A percentile compares a stretch with the other conserved stretches of the same genome.
Evolutionary conservation across 208 protist species (phyloP).

Genomic region (Trypanosoma boissoni): DNA sequence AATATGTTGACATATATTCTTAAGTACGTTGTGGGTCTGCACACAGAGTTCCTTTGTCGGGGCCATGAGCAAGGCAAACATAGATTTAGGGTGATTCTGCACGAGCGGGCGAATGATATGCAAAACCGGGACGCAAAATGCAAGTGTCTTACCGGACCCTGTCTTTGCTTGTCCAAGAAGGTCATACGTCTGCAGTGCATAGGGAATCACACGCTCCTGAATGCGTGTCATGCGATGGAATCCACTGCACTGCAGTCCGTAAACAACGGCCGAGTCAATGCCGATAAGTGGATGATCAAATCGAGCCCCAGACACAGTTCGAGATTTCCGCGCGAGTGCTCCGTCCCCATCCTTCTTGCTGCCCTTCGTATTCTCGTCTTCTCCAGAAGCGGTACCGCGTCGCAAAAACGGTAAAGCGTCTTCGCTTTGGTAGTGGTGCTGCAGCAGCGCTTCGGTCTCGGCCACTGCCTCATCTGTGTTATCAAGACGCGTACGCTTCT

Average conservation of each 20-base stretch:
- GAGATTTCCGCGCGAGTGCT: conserved; percentile 21
- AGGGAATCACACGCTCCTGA: conserved; percentile 93
- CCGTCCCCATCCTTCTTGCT: conserved; percentile 20
- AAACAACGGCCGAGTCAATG: conserved; percentile 48
- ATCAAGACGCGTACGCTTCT: conserved; percentile 18
- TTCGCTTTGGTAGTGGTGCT: conserved; percentile 35
- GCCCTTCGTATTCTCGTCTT: conserved; percentile 1
- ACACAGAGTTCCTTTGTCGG: conserved; percentile 93
- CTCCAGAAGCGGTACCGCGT: too few relatives aligned
- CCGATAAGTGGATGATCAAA: conserved; percentile 78
- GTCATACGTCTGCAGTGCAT: conserved; percentile 88
- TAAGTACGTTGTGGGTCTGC: conserved; percentile 88
- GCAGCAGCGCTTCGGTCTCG: conserved; percentile 29
- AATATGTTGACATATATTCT: conserved; percentile 79
- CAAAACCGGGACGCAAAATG: conserved; percentile 94
- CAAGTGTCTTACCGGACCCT: conserved; percentile 94
- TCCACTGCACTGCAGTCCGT: conserved; percentile 56
- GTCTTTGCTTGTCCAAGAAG: conserved; percentile 91
- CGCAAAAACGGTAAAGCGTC: too few relatives aligned
- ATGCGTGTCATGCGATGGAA: conserved; percentile 91
- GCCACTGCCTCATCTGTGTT: conserved; percentile 20
- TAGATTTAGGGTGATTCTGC: conserved; percentile 42
- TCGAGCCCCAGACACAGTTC: conserved; percentile 39
- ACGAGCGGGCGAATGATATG: conserved; percentile 67
- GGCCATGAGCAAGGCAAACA: conserved; percentile 77